Evolutionary conservation across 805 yeast species (phyloP).

Genomic region (Lipomyces mesembrius): DNA sequence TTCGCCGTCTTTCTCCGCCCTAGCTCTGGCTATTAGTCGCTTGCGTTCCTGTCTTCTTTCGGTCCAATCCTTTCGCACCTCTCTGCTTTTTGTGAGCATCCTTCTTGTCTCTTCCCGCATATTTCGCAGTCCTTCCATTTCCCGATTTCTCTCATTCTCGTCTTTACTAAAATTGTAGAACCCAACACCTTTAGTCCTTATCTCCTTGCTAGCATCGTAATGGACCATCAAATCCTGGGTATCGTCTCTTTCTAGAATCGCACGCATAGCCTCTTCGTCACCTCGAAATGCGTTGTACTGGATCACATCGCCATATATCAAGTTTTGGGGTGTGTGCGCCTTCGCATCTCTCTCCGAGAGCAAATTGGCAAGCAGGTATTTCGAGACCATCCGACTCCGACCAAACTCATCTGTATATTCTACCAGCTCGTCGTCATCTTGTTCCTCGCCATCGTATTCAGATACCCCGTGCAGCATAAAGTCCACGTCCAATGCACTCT

Average conservation of each 20-base stretch:
- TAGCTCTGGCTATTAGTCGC: constrained; percentile 15
- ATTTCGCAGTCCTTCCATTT: constrained; percentile 34
- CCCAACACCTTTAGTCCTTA: constrained; percentile 40
- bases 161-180: constrained; percentile 39
- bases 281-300: constrained; percentile 37
- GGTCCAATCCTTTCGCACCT: constrained; percentile 19
- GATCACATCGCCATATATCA: constrained; percentile 38
- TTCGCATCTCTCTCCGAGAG: constrained; percentile 14
- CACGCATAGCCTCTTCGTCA: constrained; percentile 37
- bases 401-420: constrained; percentile 41
- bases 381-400: constrained; percentile 35
- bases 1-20: constrained; percentile 14
- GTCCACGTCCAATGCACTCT: constrained; percentile 37
- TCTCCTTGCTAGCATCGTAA: constrained; percentile 38
- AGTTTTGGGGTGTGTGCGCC: constrained; percentile 28
- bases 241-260: constrained; percentile 28
- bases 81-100: constrained; percentile 8
- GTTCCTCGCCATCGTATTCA: constrained; percentile 6
- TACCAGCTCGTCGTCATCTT: constrained; percentile 32
- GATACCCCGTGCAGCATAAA: constrained; percentile 22
- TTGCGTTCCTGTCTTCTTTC: constrained; percentile 18
- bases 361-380: constrained; percentile 15
- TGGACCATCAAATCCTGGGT: constrained; percentile 25
- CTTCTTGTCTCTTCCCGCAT: constrained; percentile 35
- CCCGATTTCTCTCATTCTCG: constrained; percentile 28